Base-by-base conservation (phyloP, 1,284 basidiomycete species). In the Anthracocystis setariae region DNA sequence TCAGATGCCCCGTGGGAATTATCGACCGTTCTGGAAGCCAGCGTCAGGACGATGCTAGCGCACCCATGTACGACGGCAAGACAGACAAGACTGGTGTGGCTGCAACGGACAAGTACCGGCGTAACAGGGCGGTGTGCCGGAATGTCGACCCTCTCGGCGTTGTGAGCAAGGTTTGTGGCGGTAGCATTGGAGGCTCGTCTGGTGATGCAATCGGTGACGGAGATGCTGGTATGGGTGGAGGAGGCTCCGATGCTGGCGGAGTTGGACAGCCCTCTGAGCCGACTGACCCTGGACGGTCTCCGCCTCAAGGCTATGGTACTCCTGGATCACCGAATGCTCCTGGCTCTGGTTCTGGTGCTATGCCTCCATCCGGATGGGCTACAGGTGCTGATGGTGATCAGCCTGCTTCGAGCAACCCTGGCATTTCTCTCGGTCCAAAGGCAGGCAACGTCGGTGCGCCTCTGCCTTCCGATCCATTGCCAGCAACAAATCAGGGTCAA, bases 91-190 rank as follows among this genome's bases (percentile, higher is more conserved):
- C 67, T 0, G 67, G 67, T 2, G 8, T 49, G 9, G 60, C 67
- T 5, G 67, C 67, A 24, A 44, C 51, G 0, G 67, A 70, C 46
- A 42, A 48, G 37, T 70, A 70, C n/a, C 42, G 53, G 40, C 60
- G 67, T 21, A 52, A 70, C 48, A 24, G 67, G 17, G 45, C 44
- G 35, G 49, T 70, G 5, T 70, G 67, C 29, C 47, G 52, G 29
- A 70, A 63, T 23, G 8, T 53, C 9, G 67, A 70, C 24, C 67
- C 67, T n/a, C 48, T 70, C 8, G 53, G 53, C 21, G 27, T 70
- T 10, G 67, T 70, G 25, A 63, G 49, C 53, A 50, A 55, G 1
- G 48, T 64, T 0, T 70, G 67, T n/a, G 61, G 67, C 18, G 67
- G 67, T 8, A 48, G 25, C 18, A 35, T n/a, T 15, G 54, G 40